Evolutionary conservation across 352 stramenopile species (phyloP).

Genomic region (Thalassiosira exigua): DNA sequence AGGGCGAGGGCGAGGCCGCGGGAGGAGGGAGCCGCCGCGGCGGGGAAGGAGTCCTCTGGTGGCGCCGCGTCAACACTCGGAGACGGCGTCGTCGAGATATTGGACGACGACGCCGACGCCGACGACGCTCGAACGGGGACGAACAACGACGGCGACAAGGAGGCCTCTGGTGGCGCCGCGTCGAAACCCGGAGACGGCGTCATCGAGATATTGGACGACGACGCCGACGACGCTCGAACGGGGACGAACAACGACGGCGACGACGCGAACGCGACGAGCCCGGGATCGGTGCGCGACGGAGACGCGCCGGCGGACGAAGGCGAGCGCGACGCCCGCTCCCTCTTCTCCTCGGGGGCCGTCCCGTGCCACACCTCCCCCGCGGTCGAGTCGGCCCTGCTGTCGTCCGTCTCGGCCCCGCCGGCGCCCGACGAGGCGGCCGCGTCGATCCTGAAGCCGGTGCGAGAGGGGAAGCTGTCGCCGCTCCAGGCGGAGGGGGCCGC

Average conservation of each 20-base stretch:
- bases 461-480: conserved; percentile 46
- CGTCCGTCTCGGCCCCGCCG: conserved; percentile 49
- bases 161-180: background rate
- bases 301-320: background rate
- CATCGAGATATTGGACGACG: conserved; percentile 49
- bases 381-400: conserved; percentile 66
- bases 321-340: conserved; percentile 2
- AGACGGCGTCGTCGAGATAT: background rate
- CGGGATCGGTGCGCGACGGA: background rate
- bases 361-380: conserved; percentile 61
- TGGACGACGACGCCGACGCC: conserved; percentile 1
- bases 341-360: conserved; percentile 10
- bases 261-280: background rate
- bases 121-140: conserved; percentile 6
- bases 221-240: conserved; percentile 17
- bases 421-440: conserved; percentile 21
- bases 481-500: conserved; percentile 63
- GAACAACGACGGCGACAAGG: background rate
- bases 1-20: conserved; percentile 12
- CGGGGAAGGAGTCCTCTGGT: background rate
- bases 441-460: conserved; percentile 39
- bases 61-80: background rate
- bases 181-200: conserved; percentile 11
- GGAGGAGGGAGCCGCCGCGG: background rate
- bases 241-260: background rate